phyloP scores from a whole-genome alignment of 805 yeast species.

The Cyberlindnera suaveolens region DNA sequence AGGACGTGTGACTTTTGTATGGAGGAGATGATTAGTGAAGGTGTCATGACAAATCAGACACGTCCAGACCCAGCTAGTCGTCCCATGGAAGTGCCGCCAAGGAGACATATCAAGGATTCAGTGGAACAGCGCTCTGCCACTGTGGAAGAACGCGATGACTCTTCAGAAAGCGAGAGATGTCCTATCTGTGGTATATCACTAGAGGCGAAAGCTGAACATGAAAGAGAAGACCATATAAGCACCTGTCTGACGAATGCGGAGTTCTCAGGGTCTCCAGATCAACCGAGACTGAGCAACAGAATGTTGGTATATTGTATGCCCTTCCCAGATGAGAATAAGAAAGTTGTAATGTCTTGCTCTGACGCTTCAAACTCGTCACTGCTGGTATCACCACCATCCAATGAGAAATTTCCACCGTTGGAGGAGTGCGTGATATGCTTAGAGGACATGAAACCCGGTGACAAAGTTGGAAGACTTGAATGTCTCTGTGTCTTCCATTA shows the following conservation, averaged over 20 bases:
- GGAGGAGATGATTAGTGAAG: slow-evolving; percentile 39
- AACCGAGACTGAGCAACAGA: slow-evolving; percentile 56
- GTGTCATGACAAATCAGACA: neutral
- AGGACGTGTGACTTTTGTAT: slow-evolving; percentile 74
- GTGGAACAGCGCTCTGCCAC: neutral
- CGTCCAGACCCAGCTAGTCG: neutral
- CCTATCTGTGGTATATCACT: slow-evolving; percentile 31
- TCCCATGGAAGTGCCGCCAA: slow-evolving; percentile 8
- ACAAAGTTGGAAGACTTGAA: slow-evolving; percentile 85
- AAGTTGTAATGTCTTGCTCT: slow-evolving; percentile 20
- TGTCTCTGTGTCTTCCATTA: slow-evolving; percentile 94
- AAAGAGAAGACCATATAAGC: slow-evolving; percentile 62
- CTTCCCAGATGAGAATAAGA: slow-evolving; percentile 11
- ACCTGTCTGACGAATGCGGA: slow-evolving; percentile 58
- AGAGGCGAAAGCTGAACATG: slow-evolving; percentile 8
- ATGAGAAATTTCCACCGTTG: slow-evolving; percentile 23
- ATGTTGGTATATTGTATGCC: slow-evolving; percentile 71
- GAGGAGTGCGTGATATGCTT: slow-evolving; percentile 92
- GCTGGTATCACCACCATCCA: slow-evolving; percentile 1
- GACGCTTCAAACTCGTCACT: slow-evolving; percentile 15
- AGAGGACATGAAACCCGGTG: slow-evolving; percentile 82
- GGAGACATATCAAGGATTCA: slow-evolving; percentile 6
- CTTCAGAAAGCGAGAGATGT: slow-evolving; percentile 31
- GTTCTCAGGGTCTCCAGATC: slow-evolving; percentile 55
- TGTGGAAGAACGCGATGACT: slow-evolving; percentile 19